Evolutionary conservation across 1,139 yeast species (phyloP).

Genomic region (Kodamaea arcana): DNA sequence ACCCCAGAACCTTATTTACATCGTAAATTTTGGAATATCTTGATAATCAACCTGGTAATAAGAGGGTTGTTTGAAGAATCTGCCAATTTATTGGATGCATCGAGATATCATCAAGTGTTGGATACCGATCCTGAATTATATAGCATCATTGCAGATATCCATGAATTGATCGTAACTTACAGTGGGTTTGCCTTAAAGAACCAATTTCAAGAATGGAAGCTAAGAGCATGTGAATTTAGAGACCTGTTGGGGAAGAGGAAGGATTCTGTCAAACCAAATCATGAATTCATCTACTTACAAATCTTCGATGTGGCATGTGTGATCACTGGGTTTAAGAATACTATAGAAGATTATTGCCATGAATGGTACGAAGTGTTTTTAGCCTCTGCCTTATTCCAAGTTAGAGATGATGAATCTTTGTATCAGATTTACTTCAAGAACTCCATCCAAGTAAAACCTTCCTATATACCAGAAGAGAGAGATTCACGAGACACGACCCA

Average conservation of each 20-base stretch:
- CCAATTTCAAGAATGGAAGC: conserved; percentile 49
- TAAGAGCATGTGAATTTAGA: conserved; percentile 46
- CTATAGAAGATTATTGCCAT: conserved; percentile 45
- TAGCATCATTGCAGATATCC: conserved; percentile 47
- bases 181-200: conserved; percentile 38
- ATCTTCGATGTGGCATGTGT: conserved; percentile 42
- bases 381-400: conserved; percentile 59
- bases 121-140: conserved; percentile 24
- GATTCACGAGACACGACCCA: conserved; percentile 26
- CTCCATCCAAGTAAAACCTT: conserved; percentile 34
- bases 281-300: conserved; percentile 31
- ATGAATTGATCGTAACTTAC: conserved; percentile 36
- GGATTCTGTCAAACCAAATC: conserved; percentile 17
- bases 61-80: conserved; percentile 66
- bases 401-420: conserved; percentile 39
- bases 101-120: conserved; percentile 36
- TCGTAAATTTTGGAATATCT: conserved; percentile 59
- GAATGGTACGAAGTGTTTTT: conserved; percentile 73
- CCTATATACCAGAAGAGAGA: conserved; percentile 12
- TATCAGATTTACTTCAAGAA: conserved; percentile 32
- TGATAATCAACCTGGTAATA: conserved; percentile 51
- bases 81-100: conserved; percentile 40
- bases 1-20: conserved; percentile 49
- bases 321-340: conserved; percentile 51
- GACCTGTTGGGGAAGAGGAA: conserved; percentile 32